A percentile compares a stretch with the other conserved stretches of the same genome.
Evolutionary conservation across 1,139 yeast genomes (phyloP).

Genomic region (Kluyveromyces sp.): DNA sequence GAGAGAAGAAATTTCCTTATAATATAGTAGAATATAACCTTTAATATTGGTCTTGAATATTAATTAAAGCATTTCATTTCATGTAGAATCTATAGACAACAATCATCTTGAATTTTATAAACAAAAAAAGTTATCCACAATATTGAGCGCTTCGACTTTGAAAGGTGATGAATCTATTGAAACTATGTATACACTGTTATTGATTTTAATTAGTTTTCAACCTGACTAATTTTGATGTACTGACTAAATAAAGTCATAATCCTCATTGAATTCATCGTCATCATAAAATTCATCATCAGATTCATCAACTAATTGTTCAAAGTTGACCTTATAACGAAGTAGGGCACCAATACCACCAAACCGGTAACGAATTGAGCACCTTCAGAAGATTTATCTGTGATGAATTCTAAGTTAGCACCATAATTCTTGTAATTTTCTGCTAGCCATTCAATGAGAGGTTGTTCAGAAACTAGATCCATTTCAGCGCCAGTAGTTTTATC

Average conservation of each 20-base stretch:
- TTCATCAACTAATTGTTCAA: conserved; percentile 87
- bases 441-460: conserved; percentile 87
- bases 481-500: conserved; percentile 86
- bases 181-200: no score
- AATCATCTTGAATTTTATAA: no score
- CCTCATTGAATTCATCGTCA: conserved; percentile 52
- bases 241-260: conserved; percentile 30
- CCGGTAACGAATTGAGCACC: conserved; percentile 96
- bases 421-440: conserved; percentile 91
- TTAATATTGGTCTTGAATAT: no score
- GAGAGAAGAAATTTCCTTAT: no score
- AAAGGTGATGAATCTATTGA: no score
- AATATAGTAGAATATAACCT: no score
- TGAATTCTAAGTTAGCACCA: conserved; percentile 94
- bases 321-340: conserved; percentile 91
- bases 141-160: no score
- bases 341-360: conserved; percentile 98
- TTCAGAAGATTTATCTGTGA: conserved; percentile 92
- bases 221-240: no score
- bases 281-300: conserved; percentile 85
- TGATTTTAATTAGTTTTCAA: no score
- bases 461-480: conserved; percentile 78
- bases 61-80: no score
- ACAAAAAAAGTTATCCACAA: no score
- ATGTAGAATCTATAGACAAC: no score